Evolutionary conservation across 768 basidiomycete species (phyloP).

Genomic region (Lenzites betulinus): DNA sequence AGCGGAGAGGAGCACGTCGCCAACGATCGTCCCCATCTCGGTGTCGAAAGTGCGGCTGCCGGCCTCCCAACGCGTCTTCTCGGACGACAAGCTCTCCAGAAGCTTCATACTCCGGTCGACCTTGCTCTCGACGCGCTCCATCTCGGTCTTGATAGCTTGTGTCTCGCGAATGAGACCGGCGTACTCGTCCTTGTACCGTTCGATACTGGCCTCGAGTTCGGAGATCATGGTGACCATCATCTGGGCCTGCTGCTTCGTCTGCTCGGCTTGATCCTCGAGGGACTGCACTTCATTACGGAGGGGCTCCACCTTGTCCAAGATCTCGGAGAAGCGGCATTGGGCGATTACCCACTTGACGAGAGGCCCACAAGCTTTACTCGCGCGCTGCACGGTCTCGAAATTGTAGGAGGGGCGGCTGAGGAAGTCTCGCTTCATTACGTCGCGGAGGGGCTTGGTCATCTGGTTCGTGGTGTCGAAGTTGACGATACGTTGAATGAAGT

Average conservation of each 20-base stretch:
- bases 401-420: constrained; percentile 89
- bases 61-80: constrained; percentile 90
- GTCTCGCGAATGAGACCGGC: constrained; percentile 95
- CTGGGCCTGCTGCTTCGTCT: constrained; percentile 91
- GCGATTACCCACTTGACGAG: constrained; percentile 98
- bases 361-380: constrained; percentile 96
- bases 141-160: constrained; percentile 95
- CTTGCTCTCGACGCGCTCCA: constrained; percentile 97
- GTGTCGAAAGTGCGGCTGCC: constrained; percentile 95
- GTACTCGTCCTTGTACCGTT: constrained; percentile 95
- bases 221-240: constrained; percentile 91
- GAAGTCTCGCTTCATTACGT: constrained; percentile 91
- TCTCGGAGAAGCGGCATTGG: constrained; percentile 96
- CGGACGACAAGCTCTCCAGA: constrained; percentile 91
- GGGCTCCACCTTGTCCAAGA: constrained; percentile 95
- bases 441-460: constrained; percentile 88
- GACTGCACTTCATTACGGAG: constrained; percentile 94
- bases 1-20: constrained; percentile 92
- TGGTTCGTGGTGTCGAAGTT: constrained; percentile 90
- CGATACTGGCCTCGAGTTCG: constrained; percentile 91
- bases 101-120: constrained; percentile 97
- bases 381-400: constrained; percentile 93
- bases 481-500: constrained; percentile 95
- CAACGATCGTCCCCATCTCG: constrained; percentile 98
- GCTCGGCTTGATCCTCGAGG: constrained; percentile 88